Base-by-base conservation (phyloP, 805 yeast genomes). In the Metschnikowia lunata region DNA sequence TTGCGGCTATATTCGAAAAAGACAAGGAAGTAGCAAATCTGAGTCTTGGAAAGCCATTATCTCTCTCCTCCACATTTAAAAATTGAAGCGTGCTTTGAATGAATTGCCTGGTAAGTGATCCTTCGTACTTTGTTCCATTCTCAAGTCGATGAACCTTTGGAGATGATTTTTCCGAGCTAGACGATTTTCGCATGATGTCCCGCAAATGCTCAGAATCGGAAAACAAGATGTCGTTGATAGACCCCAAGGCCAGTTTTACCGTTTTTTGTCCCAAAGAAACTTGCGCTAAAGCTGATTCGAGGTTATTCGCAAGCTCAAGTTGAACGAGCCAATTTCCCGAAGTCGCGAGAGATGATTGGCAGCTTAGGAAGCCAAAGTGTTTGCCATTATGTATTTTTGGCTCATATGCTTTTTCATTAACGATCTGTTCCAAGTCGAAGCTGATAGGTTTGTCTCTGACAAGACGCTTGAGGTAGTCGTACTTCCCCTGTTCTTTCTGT, bases 401-500 rank as follows among this genome's bases (percentile, higher is more conserved):
- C 60, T 85, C 93, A 57, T 78, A 85, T 3, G 80, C 84, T 54
- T 79, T 83, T 51, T 82, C 86, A 39, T 75, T 70, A 7, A 83
- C 71, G 15, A 80, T 59, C 2, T 72, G 75, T 40, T 56, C 51
- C 52, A 61, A 58, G 50, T 57, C 57, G 28, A 34, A 43, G 32
- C 60, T 56, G n/a, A 56, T 50, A 0, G 74, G 73, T 8, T 66
- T 50, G 3, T 56, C 57, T 33, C 60, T 61, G 9, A 67, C 63
- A 33, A 69, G 50, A 33, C 62, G 67, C 39, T 61, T 63, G 42
- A 69, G 61, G 44, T 70, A 67, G 32, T 66, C 67, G 34, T 57
- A 59, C 42, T 65, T 61, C 12, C 45, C 41, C 8, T 28, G 43
- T 31, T 48, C 49, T 8, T 48, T 40, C 6, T 49, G 56, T 7